These are phyloP conservation scores for Aspergillus niger DNA, from an alignment of 2,329 filamentous ascomycete genomes.

Conservation along the genomic window DNA sequence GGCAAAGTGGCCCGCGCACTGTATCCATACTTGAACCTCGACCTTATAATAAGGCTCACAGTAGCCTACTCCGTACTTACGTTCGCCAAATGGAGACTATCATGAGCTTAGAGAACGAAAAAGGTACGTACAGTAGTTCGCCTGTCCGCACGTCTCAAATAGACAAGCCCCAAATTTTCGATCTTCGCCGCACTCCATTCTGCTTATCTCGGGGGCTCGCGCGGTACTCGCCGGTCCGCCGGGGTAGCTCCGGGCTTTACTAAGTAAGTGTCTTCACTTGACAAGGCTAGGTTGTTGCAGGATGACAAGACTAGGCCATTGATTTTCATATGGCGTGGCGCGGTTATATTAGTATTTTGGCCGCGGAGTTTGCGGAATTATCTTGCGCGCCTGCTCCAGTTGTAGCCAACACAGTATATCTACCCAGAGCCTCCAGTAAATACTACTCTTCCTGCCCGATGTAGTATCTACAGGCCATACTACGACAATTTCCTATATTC, in stretches of 20 bases:
- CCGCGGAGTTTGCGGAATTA: neutral
- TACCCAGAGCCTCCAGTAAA: neutral
- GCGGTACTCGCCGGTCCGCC: constrained; percentile 7
- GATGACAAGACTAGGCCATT: neutral
- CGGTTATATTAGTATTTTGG: neutral
- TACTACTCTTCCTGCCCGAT: neutral
- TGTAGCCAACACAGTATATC: neutral
- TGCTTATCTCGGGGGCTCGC: constrained; percentile 1
- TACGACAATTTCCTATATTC: neutral
- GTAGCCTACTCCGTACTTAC: too few species aligned
- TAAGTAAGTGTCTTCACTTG: neutral
- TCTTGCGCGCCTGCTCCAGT: neutral
- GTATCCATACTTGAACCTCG: neutral
- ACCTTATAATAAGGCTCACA: too few species aligned
- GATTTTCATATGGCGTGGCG: neutral
- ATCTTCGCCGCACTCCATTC: neutral
- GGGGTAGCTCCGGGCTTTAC: neutral
- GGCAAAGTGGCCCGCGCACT: neutral
- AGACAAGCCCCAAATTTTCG: constrained; percentile 1
- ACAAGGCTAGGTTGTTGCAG: neutral
- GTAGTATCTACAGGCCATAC: neutral
- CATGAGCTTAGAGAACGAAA: neutral
- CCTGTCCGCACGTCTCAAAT: neutral
- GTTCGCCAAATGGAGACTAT: too few species aligned
- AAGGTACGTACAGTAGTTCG: constrained; percentile 3